Base-by-base conservation (phyloP, 2,329 filamentous ascomycete genomes). In the Fusarium odoratissimum region DNA sequence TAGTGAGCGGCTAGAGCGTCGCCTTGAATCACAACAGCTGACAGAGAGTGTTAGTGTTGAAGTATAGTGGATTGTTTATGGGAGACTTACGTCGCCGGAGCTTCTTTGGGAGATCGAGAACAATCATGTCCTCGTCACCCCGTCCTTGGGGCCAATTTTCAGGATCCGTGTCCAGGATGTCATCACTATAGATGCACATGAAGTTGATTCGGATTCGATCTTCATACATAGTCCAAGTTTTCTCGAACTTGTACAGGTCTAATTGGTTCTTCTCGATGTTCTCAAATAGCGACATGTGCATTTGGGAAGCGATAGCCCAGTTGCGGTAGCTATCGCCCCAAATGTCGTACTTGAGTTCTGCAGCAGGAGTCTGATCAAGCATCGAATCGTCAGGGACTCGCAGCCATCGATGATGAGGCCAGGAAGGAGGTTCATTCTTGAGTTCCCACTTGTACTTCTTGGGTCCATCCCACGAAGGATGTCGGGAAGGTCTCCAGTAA, bases 171-270 rank as follows among this genome's bases (percentile, higher is more conserved):
- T 74, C 48, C 2, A 74, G 48, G 11, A 74, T 60, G 19, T 74
- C 72, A 21, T 74, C 67, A 13, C 58, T 62, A 3, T 75, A 73
- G 6, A 74, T 8, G 17, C 65, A 73, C 65, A 74, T 75, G 13
- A 74, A 74, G 6, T 74, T 74, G 60, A 74, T 74, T 5, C 72
- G 38, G 10, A 74, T 74, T 17, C 72, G 72, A 0, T 74, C 69
- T 1, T 49, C 56, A 6, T 71, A 63, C 72, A 75, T 74, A 9
- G 31, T 40, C 72, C 72, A 74, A 5, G 65, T 55, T 8, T 60
- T 75, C 4, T 72, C 49, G 14, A 74, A 74, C 8, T 37, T 73
- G 23, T 74, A 74, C 2, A 75, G n/a, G 30, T 73, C 51, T 14
- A 74, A n/a, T 6, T 62, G 41, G 14, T 75, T 42, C 16, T 64